Evolutionary conservation across 2,329 filamentous ascomycete genomes (phyloP), one percentile per base, ranked within the genome.

Genomic region (Fusarium avenaceum): DNA sequence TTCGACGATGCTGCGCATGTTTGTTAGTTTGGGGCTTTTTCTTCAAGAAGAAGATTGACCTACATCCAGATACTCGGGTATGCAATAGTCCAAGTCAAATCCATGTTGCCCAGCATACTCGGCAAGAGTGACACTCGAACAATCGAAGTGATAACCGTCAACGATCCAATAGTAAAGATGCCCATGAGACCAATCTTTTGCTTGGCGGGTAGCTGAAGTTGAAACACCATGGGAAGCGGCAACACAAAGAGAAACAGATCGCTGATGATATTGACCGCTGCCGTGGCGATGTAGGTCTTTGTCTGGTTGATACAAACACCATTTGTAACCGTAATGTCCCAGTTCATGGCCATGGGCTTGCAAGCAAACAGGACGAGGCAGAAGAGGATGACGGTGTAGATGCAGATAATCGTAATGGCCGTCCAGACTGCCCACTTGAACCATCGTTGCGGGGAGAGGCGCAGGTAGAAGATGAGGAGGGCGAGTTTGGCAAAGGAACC

Each of bases 251-350:
- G 78, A 7, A 85, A 66, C 6, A 86, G 50, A 65, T 86, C 83
- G 9, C 82, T 83, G 17, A 80, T 55, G 45, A 85, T 83, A 59
- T 84, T 85, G 19, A 82, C 75, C 4, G 78, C 80, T 0, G 83
- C 82, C 15, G 84, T 84, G 35, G 80, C 77, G 32, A 86, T 80
- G 69, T 85, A 85, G 26, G 86, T 79, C 2, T 79, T 74, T n/a
- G 82, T 78, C 22, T 80, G 78, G 46, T 83, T 76, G 42, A 86
- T 76, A 57, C 84, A 86, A n/a, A 46, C 72, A 60, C 64, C 82
- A 62, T 44, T 75, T 40, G 59, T 63, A 7, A 76, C 67, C 4
- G 57, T 66, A 1, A 75, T 43, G 26, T 80, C 74, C 72, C 76
- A 82, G 7, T 67, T 63, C 64, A 57, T 69, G 1, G 59, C 48